phyloP scores from a whole-genome alignment of 371 early-diverging fungal genomes.

The Mortierella sp. region DNA sequence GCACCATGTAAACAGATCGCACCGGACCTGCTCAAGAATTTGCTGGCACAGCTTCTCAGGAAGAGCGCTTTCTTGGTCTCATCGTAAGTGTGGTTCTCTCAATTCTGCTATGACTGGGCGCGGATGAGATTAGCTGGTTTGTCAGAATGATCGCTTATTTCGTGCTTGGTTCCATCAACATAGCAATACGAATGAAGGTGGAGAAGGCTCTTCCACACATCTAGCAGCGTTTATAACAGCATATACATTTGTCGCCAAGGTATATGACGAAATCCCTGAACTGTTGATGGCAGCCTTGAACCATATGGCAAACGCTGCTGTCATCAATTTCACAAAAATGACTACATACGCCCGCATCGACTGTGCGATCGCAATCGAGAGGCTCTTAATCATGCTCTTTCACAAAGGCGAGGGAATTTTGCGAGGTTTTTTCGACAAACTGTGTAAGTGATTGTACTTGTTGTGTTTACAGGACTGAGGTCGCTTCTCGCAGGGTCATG shows the following conservation, averaged over 20 bases:
- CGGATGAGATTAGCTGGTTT: no score
- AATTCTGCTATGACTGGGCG: no score
- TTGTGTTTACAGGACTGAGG: no score
- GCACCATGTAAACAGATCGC: slow-evolving; percentile 64
- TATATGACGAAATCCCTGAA: slow-evolving; percentile 59
- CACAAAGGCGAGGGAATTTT: slow-evolving; percentile 62
- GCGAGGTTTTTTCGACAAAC: slow-evolving; percentile 56
- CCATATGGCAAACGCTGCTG: slow-evolving; percentile 59
- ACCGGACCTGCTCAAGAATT: slow-evolving; percentile 56
- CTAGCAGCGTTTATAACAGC: slow-evolving; percentile 75
- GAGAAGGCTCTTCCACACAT: slow-evolving; percentile 60
- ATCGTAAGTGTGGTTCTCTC: slow-evolving; percentile 61
- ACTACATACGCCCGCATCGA: slow-evolving; percentile 56
- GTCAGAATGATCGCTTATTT: background rate
- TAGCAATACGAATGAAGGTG: slow-evolving; percentile 47
- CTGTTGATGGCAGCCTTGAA: slow-evolving; percentile 62
- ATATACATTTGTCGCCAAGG: slow-evolving; percentile 65
- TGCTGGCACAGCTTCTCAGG: slow-evolving; percentile 63
- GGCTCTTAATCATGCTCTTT: slow-evolving; percentile 63
- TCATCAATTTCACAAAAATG: slow-evolving; percentile 58
- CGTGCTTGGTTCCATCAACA: background rate
- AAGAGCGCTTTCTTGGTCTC: slow-evolving; percentile 69
- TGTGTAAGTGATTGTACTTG: slow-evolving; percentile 56
- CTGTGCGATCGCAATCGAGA: slow-evolving; percentile 60
- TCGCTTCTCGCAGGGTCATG: no score